Conservation (phyloP, 2,329 filamentous ascomycete species). For the Polychaeton citri region DNA sequence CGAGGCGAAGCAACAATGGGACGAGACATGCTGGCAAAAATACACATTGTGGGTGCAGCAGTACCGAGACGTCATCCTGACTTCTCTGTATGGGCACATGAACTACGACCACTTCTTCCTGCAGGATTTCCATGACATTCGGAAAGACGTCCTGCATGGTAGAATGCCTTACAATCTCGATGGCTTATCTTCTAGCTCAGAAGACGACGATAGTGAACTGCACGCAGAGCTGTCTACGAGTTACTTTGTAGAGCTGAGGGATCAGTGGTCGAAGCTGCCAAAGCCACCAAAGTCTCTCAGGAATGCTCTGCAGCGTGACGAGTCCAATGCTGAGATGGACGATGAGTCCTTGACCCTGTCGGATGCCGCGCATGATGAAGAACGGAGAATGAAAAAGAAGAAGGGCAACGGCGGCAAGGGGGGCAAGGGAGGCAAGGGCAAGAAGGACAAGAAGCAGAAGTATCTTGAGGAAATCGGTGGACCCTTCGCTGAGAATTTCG, state of each 20-base stretch:
- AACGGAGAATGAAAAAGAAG: conserved; percentile 12
- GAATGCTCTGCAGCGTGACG: conserved; percentile 1
- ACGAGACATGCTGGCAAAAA: conserved; percentile 97
- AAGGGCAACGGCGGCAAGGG: conserved; percentile 28
- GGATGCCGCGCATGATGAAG: conserved; percentile 4
- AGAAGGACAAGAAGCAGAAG: conserved; percentile 37
- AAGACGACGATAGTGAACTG: conserved; percentile 18
- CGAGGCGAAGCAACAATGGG: conserved; percentile 75
- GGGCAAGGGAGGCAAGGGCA: conserved; percentile 34
- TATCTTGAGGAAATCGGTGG: conserved; percentile 61
- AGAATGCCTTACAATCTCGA: conserved; percentile 19
- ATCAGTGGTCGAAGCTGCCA: conserved; percentile 66
- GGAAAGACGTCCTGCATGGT: conserved; percentile 40
- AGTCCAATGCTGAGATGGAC: conserved; percentile 1
- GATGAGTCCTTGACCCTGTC: too few species aligned
- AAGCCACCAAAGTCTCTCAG: conserved; percentile 26
- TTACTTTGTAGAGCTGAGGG: conserved; percentile 66
- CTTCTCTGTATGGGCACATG: conserved; percentile 83
- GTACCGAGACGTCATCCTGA: conserved; percentile 79
- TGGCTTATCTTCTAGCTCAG: neutral
- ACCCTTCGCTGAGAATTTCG: conserved; percentile 71
- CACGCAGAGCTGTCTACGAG: conserved; percentile 54
- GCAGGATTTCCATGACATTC: conserved; percentile 68
- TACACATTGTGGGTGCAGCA: conserved; percentile 83
- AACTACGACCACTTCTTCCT: conserved; percentile 96